Base-by-base conservation (phyloP, 2,329 filamentous ascomycete genomes). In the Beauveria scarabaeidicola region DNA sequence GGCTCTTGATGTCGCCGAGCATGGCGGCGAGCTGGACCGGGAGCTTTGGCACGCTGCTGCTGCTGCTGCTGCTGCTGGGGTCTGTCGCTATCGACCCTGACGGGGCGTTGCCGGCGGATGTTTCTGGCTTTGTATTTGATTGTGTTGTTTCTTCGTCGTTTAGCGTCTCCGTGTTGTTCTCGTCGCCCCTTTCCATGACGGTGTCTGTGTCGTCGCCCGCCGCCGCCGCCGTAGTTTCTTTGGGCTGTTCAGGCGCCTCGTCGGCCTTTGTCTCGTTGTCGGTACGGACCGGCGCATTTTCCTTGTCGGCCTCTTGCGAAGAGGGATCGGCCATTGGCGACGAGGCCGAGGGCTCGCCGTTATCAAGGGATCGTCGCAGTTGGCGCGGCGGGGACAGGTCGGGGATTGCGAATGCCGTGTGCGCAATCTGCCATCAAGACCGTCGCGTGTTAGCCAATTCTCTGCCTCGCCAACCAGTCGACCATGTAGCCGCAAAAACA, bases 391-490 rank as follows among this genome's bases (percentile, higher is more conserved):
- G 74, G 38, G 81, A 79, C 56, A 84, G 73, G 57, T 76, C 78
- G 11, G 89, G 89, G 66, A 88, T 86, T 46, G 89, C 85, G 67
- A 96, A 96, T 56, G 87, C 86, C 69, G 85, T 80, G 71, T 83
- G 82, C 44, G 89, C 83, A 65, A 91, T 93, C 90, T 95, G 15
- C 27, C 8, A 10, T 41, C 17, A 17, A 19, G 3, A 41, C 7
- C 40, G 6, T 10, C 32, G 11, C 11, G n/a, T 5, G 21, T 61
- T 25, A 47, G 32, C 43, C 27, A 51, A 23, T 27, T 21, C 9
- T 19, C 21, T 72, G 53, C 46, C 57, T 46, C 65, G 71, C 85
- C 82, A 70, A 5, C 29, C 29, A 32, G 11, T 83, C 13, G n/a
- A 11, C 2, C 27, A 3, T 11, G 6, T 36, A 6, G 6, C 23